Evolutionary conservation across 495 filamentous ascomycete species (phyloP).

Genomic region (Antarctomyces pellizariae): DNA sequence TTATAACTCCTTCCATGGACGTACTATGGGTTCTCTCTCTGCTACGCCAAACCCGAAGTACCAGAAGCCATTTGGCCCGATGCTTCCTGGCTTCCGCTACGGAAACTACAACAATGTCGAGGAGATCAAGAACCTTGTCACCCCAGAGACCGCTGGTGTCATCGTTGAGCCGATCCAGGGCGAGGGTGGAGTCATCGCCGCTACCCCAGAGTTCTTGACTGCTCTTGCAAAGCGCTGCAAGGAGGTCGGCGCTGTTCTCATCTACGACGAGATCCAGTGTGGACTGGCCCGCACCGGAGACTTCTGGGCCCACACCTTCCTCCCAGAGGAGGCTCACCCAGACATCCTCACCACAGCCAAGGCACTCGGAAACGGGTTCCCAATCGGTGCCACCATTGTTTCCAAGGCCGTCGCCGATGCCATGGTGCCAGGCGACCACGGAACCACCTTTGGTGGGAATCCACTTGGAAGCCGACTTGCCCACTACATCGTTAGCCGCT

Average conservation of each 20-base stretch:
- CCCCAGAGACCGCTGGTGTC: constrained; percentile 73
- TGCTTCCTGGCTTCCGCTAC: constrained; percentile 83
- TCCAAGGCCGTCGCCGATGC: constrained; percentile 50
- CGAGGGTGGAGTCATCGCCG: constrained; percentile 79
- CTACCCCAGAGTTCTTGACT: constrained; percentile 53
- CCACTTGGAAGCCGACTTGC: constrained; percentile 69
- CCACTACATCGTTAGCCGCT: constrained; percentile 54
- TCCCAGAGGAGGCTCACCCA: constrained; percentile 63
- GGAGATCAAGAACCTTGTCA: constrained; percentile 46
- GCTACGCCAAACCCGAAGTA: constrained; percentile 98
- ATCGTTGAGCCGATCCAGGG: constrained; percentile 95
- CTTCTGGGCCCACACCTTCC: constrained; percentile 64
- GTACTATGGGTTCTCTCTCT: constrained; percentile 78
- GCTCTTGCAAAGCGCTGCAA: constrained; percentile 60
- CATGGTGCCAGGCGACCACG: constrained; percentile 83
- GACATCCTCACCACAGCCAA: constrained; percentile 90
- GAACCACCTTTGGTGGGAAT: constrained; percentile 93
- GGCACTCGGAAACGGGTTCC: constrained; percentile 88
- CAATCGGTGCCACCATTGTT: constrained; percentile 79
- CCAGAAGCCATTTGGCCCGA: constrained; percentile 80
- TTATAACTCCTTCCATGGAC: constrained; percentile 77
- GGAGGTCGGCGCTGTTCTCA: constrained; percentile 68
- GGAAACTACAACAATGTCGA: constrained; percentile 65
- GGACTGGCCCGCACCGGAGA: constrained; percentile 67
- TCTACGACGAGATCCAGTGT: constrained; percentile 95